Evolutionary conservation across 495 filamentous ascomycete species (phyloP).

Genomic region (Penicillium dipodomyicola): DNA sequence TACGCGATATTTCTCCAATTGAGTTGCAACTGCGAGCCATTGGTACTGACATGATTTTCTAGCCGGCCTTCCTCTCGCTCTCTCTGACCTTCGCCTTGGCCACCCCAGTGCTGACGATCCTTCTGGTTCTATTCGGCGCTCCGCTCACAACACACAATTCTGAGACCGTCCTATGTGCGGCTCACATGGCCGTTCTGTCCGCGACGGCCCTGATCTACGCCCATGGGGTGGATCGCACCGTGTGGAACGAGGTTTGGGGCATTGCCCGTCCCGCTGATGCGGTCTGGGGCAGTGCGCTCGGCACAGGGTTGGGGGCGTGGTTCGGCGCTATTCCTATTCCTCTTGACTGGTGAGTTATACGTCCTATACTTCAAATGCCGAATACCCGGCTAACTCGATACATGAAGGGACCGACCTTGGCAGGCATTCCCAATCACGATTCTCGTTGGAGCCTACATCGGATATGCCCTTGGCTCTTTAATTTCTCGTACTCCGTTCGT

Average conservation of each 20-base stretch:
- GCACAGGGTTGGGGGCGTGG: conserved; percentile 58
- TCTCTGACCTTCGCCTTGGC: conserved; percentile 64
- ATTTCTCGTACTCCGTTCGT: conserved; percentile 53
- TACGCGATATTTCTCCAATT: conserved; percentile 21
- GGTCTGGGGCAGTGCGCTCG: conserved; percentile 44
- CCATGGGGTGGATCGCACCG: conserved; percentile 69
- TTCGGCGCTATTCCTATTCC: conserved; percentile 82
- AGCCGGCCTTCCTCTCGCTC: conserved; percentile 62
- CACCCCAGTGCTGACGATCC: conserved; percentile 57
- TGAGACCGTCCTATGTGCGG: conserved; percentile 75
- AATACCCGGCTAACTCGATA: conserved; percentile 13
- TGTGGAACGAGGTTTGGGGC: conserved; percentile 70
- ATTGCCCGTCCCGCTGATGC: conserved; percentile 42
- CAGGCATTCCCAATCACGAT: conserved; percentile 97
- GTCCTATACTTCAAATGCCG: conserved; percentile 8
- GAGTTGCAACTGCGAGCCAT: background rate
- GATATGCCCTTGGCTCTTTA: conserved; percentile 61
- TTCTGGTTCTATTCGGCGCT: conserved; percentile 85
- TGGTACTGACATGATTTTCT: conserved; percentile 15
- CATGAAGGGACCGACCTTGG: conserved; percentile 78
- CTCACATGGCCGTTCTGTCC: conserved; percentile 75
- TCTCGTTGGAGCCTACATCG: conserved; percentile 66
- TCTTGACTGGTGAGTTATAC: conserved; percentile 72
- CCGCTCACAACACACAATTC: conserved; percentile 78
- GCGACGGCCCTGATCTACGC: conserved; percentile 75